phyloP scores from a whole-genome alignment of 2,329 filamentous ascomycete species.

The Aureobasidium sp. region DNA sequence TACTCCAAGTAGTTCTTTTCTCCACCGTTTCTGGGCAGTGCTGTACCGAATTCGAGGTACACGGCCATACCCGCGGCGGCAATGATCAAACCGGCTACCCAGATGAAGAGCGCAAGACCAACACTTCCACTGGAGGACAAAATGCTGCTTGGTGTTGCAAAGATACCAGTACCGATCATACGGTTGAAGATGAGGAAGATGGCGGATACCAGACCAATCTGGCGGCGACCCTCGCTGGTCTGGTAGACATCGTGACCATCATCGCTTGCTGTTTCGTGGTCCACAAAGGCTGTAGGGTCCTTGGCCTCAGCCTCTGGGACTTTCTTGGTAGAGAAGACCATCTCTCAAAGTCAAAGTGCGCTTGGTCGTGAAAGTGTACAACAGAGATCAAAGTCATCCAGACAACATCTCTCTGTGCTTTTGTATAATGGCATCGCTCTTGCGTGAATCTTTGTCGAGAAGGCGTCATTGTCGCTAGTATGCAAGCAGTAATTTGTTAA shows the following conservation, averaged over 20 bases:
- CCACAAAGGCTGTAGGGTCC: conserved; percentile 10
- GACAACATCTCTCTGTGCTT: not conserved
- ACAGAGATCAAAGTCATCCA: not conserved
- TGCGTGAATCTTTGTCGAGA: conserved; percentile 10
- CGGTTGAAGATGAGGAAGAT: conserved; percentile 58
- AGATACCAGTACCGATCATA: conserved; percentile 62
- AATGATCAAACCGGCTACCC: conserved; percentile 57
- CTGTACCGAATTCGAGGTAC: conserved; percentile 60
- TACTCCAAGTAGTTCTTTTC: conserved; percentile 64
- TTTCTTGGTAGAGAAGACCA: conserved; percentile 8
- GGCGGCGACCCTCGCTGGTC: conserved; percentile 20
- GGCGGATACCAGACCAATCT: conserved; percentile 51
- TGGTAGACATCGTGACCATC: conserved; percentile 16
- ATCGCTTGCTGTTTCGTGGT: conserved; percentile 4
- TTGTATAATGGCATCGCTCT: conserved; percentile 6
- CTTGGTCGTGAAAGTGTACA: not conserved
- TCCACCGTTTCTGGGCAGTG: conserved; percentile 57
- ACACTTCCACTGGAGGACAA: conserved; percentile 52
- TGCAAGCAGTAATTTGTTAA: conserved; percentile 14
- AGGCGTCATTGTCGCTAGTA: conserved; percentile 15
- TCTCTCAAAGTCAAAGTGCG: not conserved
- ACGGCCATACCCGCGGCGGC: conserved; percentile 57
- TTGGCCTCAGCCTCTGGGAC: conserved; percentile 4
- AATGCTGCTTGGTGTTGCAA: conserved; percentile 55
- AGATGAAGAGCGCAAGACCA: conserved; percentile 57